Conservation (phyloP, 768 basidiomycete genomes). For the Pisolithus microcarpus region DNA sequence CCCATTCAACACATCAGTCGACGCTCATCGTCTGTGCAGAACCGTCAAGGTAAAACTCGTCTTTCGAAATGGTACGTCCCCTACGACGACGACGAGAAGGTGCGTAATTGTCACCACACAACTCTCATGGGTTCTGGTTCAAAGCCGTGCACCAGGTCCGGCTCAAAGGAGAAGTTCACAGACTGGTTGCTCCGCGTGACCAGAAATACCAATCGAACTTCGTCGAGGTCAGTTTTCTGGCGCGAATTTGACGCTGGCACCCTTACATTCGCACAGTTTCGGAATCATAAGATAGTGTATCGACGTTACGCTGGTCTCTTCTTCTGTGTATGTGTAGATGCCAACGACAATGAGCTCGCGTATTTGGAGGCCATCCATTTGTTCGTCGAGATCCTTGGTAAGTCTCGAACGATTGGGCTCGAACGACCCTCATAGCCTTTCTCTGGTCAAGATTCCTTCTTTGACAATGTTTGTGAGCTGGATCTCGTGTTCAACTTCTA, state of each 20-base stretch:
- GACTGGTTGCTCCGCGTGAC: slow-evolving; percentile 91
- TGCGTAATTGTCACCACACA: slow-evolving; percentile 26
- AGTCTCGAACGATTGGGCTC: slow-evolving; percentile 19
- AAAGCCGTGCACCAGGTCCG: slow-evolving; percentile 53
- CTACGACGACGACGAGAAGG: slow-evolving; percentile 99
- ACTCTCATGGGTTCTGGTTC: not conserved
- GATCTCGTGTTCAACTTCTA: slow-evolving; percentile 99
- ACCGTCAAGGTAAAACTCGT: slow-evolving; percentile 96
- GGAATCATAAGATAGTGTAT: slow-evolving; percentile 97
- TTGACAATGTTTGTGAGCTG: slow-evolving; percentile 97
- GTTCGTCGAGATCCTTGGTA: slow-evolving; percentile 95
- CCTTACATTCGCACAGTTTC: slow-evolving; percentile 54
- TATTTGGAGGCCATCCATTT: slow-evolving; percentile 97
- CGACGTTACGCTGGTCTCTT: slow-evolving; percentile 95
- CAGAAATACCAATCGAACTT: slow-evolving; percentile 99
- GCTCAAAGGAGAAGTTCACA: slow-evolving; percentile 92
- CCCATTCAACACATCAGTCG: not conserved
- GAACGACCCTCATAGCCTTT: not conserved
- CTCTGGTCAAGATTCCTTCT: slow-evolving; percentile 74
- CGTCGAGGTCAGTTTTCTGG: slow-evolving; percentile 70
- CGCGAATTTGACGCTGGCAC: not conserved
- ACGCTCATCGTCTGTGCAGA: slow-evolving; percentile 40
- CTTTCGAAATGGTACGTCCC: slow-evolving; percentile 99
- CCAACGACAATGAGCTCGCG: slow-evolving; percentile 96
- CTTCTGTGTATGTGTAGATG: slow-evolving; percentile 96